Evolutionary conservation across 2,329 filamentous ascomycete genomes (phyloP).

Genomic region (Lecanoromycetidae sp.): DNA sequence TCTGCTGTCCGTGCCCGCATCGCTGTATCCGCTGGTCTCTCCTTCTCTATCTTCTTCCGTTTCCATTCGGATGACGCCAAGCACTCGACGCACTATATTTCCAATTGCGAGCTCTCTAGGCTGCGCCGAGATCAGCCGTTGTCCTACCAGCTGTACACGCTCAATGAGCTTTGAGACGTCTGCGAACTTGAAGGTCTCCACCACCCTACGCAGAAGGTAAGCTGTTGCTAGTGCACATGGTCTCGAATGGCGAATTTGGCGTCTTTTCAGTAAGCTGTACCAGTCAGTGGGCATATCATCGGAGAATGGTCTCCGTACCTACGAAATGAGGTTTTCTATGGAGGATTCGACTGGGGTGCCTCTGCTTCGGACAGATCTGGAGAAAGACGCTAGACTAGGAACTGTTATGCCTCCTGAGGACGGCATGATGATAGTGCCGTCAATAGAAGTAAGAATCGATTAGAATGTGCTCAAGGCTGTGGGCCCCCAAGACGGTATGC

Average conservation of each 20-base stretch:
- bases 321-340: slow-evolving; percentile 76
- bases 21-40: slow-evolving; percentile 44
- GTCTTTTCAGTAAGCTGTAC: slow-evolving; percentile 67
- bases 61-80: slow-evolving; percentile 85
- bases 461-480: too few relatives aligned
- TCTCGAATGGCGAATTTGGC: slow-evolving; percentile 79
- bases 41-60: slow-evolving; percentile 66
- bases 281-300: slow-evolving; percentile 13
- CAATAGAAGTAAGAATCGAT: too few relatives aligned
- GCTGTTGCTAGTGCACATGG: slow-evolving; percentile 85
- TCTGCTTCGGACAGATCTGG: slow-evolving; percentile 57
- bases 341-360: slow-evolving; percentile 64
- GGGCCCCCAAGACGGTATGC: too few relatives aligned
- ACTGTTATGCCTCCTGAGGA: slow-evolving; percentile 45
- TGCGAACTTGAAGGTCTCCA: slow-evolving; percentile 66
- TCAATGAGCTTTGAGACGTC: slow-evolving; percentile 69
- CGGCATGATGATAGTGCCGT: slow-evolving; percentile 38
- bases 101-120: slow-evolving; percentile 85
- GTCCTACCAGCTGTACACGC: slow-evolving; percentile 67
- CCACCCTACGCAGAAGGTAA: slow-evolving; percentile 74
- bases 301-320: slow-evolving; percentile 25
- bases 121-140: slow-evolving; percentile 66
- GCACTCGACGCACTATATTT: slow-evolving; percentile 81
- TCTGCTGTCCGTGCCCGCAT: slow-evolving; percentile 45
- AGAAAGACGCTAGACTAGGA: slow-evolving; percentile 64